These are phyloP conservation scores for Posidonia australis DNA, from an alignment of 106 monocot genomes.

Conservation along the genomic window DNA sequence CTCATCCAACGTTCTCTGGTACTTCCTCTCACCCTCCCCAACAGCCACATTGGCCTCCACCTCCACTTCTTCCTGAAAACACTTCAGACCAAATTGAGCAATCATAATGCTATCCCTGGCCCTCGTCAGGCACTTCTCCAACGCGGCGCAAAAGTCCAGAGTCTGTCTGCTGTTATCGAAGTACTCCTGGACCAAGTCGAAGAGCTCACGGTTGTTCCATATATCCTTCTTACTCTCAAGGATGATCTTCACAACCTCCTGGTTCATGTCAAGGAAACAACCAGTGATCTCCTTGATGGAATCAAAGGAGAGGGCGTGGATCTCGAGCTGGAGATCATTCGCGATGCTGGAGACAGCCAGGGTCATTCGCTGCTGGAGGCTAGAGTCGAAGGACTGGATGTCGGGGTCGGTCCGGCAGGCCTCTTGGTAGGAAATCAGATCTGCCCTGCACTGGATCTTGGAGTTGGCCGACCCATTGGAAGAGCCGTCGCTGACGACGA, in stretches of 20 bases:
- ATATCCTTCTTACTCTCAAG: constrained; percentile 33
- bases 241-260: constrained; percentile 32
- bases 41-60: neutral
- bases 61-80: constrained; percentile 14
- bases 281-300: constrained; percentile 28
- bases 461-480: neutral
- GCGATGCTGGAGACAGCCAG: constrained; percentile 30
- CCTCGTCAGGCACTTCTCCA: constrained; percentile 29
- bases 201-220: constrained; percentile 33
- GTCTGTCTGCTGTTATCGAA: constrained; percentile 37
- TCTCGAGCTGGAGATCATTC: constrained; percentile 11
- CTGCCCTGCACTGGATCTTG: constrained; percentile 10
- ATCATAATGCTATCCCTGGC: constrained; percentile 33
- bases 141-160: constrained; percentile 37
- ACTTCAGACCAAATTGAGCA: constrained; percentile 22
- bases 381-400: constrained; percentile 26
- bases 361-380: constrained; percentile 24
- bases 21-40: neutral
- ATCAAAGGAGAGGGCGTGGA: constrained; percentile 33
- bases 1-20: constrained; percentile 22
- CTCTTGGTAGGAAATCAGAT: constrained; percentile 25
- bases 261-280: constrained; percentile 34
- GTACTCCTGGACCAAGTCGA: constrained; percentile 42
- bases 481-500: neutral
- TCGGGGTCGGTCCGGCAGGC: constrained; percentile 33